Percentiles rank a stretch among this genome's conserved stretches.
Evolutionary conservation across 202 grass and related monocot species (phyloP).

Genomic region (Elaeis oleifera): DNA sequence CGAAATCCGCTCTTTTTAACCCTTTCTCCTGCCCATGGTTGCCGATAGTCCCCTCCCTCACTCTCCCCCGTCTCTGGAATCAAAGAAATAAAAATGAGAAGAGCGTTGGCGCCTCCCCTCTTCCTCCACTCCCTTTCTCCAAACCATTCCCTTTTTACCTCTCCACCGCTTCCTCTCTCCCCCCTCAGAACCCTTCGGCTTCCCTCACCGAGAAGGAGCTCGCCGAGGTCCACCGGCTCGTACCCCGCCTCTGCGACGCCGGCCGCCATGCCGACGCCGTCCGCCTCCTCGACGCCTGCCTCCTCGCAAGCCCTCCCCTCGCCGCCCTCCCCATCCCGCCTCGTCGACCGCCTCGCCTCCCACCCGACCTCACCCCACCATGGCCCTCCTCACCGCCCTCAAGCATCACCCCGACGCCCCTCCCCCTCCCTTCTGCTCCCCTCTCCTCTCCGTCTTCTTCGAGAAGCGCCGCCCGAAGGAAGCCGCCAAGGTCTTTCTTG

Average conservation of each 20-base stretch:
- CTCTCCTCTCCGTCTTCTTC: constrained; percentile 49
- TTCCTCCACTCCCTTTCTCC: constrained; percentile 4
- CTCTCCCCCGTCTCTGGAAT: no score
- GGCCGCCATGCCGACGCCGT: constrained; percentile 43
- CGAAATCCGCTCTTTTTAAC: no score
- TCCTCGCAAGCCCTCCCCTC: constrained; percentile 31
- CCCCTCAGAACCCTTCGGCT: constrained; percentile 8
- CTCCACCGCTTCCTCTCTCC: constrained; percentile 6
- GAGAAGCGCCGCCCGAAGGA: constrained; percentile 32
- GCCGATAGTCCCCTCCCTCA: no score
- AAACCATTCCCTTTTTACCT: neutral
- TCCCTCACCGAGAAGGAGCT: constrained; percentile 36
- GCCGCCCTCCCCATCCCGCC: constrained; percentile 18
- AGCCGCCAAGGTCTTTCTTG: constrained; percentile 56
- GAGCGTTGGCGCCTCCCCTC: neutral
- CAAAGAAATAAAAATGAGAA: no score
- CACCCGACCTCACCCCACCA: constrained; percentile 23
- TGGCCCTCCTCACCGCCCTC: constrained; percentile 45
- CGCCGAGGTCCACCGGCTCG: constrained; percentile 33
- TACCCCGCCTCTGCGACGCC: constrained; percentile 39
- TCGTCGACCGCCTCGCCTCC: constrained; percentile 37
- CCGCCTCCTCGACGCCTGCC: constrained; percentile 52
- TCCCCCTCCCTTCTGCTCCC: constrained; percentile 55
- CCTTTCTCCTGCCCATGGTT: no score
- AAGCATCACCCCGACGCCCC: constrained; percentile 40